Percentiles rank a stretch among this genome's conserved stretches.
Conservation (phyloP, 768 basidiomycete genomes). For the Tylopilus balloui region DNA sequence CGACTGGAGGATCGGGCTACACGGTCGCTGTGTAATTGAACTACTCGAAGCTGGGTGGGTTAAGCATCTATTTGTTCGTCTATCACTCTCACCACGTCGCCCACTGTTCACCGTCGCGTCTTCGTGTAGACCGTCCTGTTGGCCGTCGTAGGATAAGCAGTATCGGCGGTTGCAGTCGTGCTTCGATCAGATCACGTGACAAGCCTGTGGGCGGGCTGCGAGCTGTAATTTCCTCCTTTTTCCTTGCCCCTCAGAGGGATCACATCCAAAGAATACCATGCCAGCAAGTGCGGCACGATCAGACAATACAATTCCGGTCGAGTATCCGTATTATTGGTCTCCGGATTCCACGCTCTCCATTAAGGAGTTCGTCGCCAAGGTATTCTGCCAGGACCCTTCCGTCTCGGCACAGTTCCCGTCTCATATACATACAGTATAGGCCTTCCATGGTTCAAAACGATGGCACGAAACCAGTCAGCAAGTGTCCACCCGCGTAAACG, state of each 20-base stretch:
- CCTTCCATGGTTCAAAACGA: constrained; percentile 79
- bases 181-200: constrained; percentile 10
- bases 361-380: constrained; percentile 55
- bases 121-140: no score
- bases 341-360: constrained; percentile 39
- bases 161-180: no score
- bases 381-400: constrained; percentile 12
- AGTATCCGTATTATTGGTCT: constrained; percentile 53
- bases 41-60: no score
- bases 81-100: no score
- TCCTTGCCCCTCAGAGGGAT: background rate
- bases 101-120: no score
- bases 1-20: no score
- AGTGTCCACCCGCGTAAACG: background rate
- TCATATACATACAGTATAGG: constrained; percentile 45
- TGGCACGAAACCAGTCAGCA: constrained; percentile 64
- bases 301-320: constrained; percentile 40
- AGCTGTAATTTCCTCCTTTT: background rate
- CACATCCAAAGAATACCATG: constrained; percentile 6
- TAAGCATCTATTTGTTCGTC: no score
- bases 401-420: background rate
- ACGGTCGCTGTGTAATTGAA: no score
- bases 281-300: constrained; percentile 1
- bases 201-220: background rate
- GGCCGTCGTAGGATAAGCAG: no score